These are phyloP conservation scores for Candida silvicultrix DNA, from an alignment of 805 yeast genomes.

Conservation along the genomic window DNA sequence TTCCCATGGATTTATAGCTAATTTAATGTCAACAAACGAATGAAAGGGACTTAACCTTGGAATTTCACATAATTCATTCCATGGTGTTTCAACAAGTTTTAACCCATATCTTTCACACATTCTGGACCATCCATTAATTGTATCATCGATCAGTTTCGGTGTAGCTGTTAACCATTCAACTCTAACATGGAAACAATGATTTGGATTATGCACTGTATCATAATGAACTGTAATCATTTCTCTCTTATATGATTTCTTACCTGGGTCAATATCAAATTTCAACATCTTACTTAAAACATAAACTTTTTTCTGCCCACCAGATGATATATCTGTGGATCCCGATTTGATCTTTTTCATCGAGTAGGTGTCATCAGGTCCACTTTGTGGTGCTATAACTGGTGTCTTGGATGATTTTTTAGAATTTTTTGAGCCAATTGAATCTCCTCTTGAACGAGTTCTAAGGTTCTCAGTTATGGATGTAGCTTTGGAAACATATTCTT, in stretches of 20 bases:
- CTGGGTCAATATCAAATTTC: conserved; percentile 70
- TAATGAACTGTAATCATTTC: conserved; percentile 81
- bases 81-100: conserved; percentile 79
- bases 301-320: conserved; percentile 4
- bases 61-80: conserved; percentile 75
- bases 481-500: conserved; percentile 37
- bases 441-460: conserved; percentile 5
- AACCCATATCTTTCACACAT: conserved; percentile 83
- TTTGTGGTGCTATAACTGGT: conserved; percentile 9
- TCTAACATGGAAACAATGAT: conserved; percentile 86
- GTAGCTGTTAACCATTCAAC: conserved; percentile 93
- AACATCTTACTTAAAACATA: conserved; percentile 65
- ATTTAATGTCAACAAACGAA: conserved; percentile 63
- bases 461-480: neutral
- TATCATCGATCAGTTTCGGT: conserved; percentile 75
- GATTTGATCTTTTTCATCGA: conserved; percentile 9
- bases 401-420: conserved; percentile 12
- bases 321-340: conserved; percentile 1
- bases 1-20: conserved; percentile 68
- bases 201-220: conserved; percentile 90
- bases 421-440: conserved; percentile 5
- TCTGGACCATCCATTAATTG: conserved; percentile 70
- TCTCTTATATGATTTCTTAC: conserved; percentile 61
- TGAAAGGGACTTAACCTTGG: conserved; percentile 83
- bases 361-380: neutral